These are phyloP conservation scores for Parastagonospora avenae DNA, from an alignment of 2,329 filamentous ascomycete genomes.

Conservation along the genomic window DNA sequence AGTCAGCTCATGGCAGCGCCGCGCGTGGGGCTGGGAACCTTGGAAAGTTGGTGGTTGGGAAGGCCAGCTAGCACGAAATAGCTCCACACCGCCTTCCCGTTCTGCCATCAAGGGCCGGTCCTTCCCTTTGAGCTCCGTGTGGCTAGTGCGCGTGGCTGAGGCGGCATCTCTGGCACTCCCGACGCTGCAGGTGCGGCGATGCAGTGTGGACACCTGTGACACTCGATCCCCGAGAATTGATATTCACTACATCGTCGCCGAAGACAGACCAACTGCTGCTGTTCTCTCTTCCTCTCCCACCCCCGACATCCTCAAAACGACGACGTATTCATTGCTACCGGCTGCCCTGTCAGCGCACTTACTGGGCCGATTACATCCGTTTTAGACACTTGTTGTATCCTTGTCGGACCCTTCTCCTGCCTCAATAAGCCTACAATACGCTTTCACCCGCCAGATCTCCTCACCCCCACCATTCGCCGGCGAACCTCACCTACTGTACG, in stretches of 20 bases:
- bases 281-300: neutral
- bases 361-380: neutral
- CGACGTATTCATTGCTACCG: neutral
- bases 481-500: neutral
- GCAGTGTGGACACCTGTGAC: neutral
- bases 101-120: neutral
- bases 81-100: constrained; percentile 4
- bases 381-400: constrained; percentile 2
- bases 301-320: neutral
- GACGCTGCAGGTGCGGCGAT: neutral
- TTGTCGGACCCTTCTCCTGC: constrained; percentile 14
- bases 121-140: neutral
- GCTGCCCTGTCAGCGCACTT: neutral
- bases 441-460: constrained; percentile 14
- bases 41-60: constrained; percentile 9
- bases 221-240: neutral
- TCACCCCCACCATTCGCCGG: constrained; percentile 2
- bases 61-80: neutral
- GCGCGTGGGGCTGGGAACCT: constrained; percentile 9
- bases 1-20: constrained; percentile 24
- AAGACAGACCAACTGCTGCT: neutral
- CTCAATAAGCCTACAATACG: constrained; percentile 21
- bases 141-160: too few species aligned
- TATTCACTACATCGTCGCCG: neutral
- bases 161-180: neutral